Evolutionary conservation across 371 early-diverging fungal species (phyloP), one percentile per base, ranked within the genome.

Genomic region (Mortierella sp.): DNA sequence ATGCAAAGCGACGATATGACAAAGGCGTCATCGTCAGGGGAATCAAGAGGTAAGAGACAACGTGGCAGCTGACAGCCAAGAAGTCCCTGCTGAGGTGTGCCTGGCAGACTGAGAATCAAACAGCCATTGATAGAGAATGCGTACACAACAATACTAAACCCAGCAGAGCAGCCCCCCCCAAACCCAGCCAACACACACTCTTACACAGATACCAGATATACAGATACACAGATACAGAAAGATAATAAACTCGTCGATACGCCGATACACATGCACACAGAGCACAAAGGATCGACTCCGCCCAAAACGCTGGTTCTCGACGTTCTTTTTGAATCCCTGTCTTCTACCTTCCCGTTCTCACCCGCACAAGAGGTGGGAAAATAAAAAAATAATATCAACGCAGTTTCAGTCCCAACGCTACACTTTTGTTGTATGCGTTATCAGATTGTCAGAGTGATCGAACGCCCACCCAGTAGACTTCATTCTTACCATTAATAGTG

Each of bases 401-500:
- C 68, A 41, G 68, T 65, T 54, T 72, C 72, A 51, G 16, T 16
- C 51, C 21, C 16, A 8, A 46, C 27, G 4, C 48, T 27, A 8
- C 3, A 5, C 51, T 6, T 4, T 21, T 21, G 51, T 5, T 60
- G 21, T 12, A 7, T 70, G 41, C 63, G 32, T 65, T 68, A 46
- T 65, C 49, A 6, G 68, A 68, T 41, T 14, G 41, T 10, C 54
- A 29, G n/a, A 56, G 21, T 29, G 44, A 54, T 12, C 56, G 29
- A 32, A 32, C 2, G 46, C 16, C 21, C 51, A 41, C 4, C 58
- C 27, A n/a, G 12, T 8, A 56, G 11, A 35, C 18, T 18, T 32
- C 4, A 2, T n/a, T 21, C 43, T 56, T 77, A 83, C 84, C 84
- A 72, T 77, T 46, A 2, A 72, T 65, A 7, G 72, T 83, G 51